phyloP scores from a whole-genome alignment of 2,329 filamentous ascomycete genomes.

The Alternaria gaisen region DNA sequence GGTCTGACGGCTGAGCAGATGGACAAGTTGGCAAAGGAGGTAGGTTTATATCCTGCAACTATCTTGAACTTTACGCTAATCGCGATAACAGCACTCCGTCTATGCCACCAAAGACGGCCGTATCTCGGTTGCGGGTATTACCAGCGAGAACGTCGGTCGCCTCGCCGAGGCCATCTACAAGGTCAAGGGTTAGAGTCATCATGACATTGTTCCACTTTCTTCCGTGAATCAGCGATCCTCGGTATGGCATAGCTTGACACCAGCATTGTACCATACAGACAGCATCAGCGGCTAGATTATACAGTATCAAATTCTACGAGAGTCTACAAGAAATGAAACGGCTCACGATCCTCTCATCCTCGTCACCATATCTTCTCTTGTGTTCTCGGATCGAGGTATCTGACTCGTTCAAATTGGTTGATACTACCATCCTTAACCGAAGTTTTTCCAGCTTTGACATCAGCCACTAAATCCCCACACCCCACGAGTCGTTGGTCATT shows the following conservation, averaged over 20 bases:
- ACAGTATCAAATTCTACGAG: slow-evolving; percentile 17
- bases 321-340: slow-evolving; percentile 19
- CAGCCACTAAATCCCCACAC: slow-evolving; percentile 18
- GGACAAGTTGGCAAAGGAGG: slow-evolving; percentile 87
- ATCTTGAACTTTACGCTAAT: slow-evolving; percentile 20
- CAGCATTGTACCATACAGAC: slow-evolving; percentile 23
- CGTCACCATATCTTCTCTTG: background rate
- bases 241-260: slow-evolving; percentile 15
- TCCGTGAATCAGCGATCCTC: slow-evolving; percentile 16
- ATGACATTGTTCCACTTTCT: slow-evolving; percentile 15
- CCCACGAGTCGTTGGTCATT: slow-evolving; percentile 16
- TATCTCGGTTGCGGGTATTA: slow-evolving; percentile 87
- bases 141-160: slow-evolving; percentile 77
- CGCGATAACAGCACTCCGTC: slow-evolving; percentile 74
- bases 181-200: slow-evolving; percentile 68
- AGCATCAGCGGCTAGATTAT: slow-evolving; percentile 23
- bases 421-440: slow-evolving; percentile 7
- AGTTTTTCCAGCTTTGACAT: background rate
- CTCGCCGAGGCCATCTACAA: slow-evolving; percentile 86
- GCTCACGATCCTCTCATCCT: slow-evolving; percentile 9
- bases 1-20: slow-evolving; percentile 91
- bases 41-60: slow-evolving; percentile 45
- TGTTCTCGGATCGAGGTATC: slow-evolving; percentile 1
- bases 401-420: background rate
- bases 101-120: slow-evolving; percentile 95